phyloP scores from a whole-genome alignment of 257 asterid genomes.

The Rubia yunnanensis region DNA sequence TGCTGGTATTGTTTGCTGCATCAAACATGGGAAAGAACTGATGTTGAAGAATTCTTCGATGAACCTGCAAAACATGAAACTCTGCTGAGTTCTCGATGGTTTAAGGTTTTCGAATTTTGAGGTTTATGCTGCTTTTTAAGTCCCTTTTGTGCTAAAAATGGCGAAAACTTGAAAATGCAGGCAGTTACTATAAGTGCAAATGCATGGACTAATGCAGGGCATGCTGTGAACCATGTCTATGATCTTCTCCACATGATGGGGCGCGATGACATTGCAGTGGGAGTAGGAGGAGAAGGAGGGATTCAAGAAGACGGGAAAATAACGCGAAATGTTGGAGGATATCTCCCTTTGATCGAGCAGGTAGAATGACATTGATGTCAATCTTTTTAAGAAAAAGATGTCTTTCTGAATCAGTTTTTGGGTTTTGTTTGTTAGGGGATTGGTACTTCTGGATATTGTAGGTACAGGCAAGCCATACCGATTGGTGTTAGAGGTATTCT shows the following conservation, averaged over 20 bases:
- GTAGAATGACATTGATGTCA: conserved; percentile 14
- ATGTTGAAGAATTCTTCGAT: background rate
- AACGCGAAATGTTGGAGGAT: conserved; percentile 70
- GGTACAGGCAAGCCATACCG: conserved; percentile 82
- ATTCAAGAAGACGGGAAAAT: conserved; percentile 67
- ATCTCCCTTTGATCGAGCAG: conserved; percentile 84
- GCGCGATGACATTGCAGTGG: conserved; percentile 72
- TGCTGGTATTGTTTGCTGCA: background rate
- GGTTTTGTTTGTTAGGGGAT: conserved; percentile 33
- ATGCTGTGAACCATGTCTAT: conserved; percentile 67
- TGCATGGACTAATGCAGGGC: conserved; percentile 74
- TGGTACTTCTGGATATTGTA: conserved; percentile 69
- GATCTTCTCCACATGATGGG: conserved; percentile 93
- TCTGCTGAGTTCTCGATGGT: background rate
- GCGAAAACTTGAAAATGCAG: conserved; percentile 24
- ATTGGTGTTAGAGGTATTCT: conserved; percentile 63
- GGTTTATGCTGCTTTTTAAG: background rate
- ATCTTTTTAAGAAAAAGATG: background rate
- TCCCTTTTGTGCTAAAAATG: background rate
- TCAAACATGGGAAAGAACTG: background rate
- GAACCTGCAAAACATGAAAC: background rate
- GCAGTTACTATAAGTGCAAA: conserved; percentile 66
- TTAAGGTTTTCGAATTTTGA: background rate
- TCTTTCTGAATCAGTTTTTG: background rate
- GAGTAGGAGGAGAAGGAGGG: conserved; percentile 91